Percentiles rank a stretch among this genome's conserved stretches.
Evolutionary conservation across 768 basidiomycete genomes (phyloP).

Genomic region (Trametes elegans): DNA sequence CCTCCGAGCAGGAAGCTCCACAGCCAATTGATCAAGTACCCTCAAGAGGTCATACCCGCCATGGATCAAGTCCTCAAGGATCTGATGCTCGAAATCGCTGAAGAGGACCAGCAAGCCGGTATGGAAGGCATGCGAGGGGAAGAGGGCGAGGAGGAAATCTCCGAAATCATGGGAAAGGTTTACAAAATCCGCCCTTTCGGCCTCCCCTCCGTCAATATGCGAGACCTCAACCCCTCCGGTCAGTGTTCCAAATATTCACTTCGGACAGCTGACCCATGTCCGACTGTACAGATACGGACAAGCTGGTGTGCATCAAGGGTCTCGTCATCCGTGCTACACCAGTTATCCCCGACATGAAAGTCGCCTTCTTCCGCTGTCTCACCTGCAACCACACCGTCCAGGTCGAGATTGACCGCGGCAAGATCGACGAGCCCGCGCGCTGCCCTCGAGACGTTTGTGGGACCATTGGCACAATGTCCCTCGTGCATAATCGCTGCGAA

Average conservation of each 20-base stretch:
- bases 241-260: constrained; percentile 18
- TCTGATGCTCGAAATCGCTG: constrained; percentile 83
- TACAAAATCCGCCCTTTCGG: constrained; percentile 96
- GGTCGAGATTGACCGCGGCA: constrained; percentile 96
- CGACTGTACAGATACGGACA: constrained; percentile 88
- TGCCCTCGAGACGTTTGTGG: constrained; percentile 95
- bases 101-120: constrained; percentile 71
- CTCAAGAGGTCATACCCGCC: constrained; percentile 94
- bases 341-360: constrained; percentile 99
- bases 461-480: constrained; percentile 84
- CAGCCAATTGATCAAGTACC: constrained; percentile 85
- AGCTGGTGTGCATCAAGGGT: constrained; percentile 93
- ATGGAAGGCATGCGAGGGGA: constrained; percentile 73
- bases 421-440: constrained; percentile 87
- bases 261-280: neutral
- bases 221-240: constrained; percentile 93
- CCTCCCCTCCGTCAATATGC: constrained; percentile 83
- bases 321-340: constrained; percentile 97
- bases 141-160: constrained; percentile 81
- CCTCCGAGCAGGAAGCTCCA: constrained; percentile 82
- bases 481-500: constrained; percentile 96
- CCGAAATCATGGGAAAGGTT: constrained; percentile 80
- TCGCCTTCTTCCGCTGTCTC: constrained; percentile 96
- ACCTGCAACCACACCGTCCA: constrained; percentile 96
- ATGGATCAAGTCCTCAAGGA: constrained; percentile 98